These are phyloP conservation scores for Lentinus brumalis DNA, from an alignment of 768 basidiomycete species.

Conservation along the genomic window DNA sequence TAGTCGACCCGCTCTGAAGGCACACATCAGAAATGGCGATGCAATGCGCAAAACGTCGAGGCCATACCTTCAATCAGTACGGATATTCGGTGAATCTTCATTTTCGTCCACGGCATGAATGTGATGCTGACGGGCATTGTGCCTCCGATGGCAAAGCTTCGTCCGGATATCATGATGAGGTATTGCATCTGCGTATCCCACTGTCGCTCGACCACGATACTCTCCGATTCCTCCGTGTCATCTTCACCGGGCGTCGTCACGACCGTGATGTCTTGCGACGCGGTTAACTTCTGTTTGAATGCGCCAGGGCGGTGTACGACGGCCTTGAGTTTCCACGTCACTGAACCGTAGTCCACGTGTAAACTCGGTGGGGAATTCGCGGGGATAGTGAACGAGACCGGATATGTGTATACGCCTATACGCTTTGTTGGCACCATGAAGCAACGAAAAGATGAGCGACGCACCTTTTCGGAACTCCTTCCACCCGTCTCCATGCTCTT, in stretches of 20 bases:
- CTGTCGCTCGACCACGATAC: slow-evolving; percentile 80
- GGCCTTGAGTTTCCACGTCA: slow-evolving; percentile 80
- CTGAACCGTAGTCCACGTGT: slow-evolving; percentile 71
- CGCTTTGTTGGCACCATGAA: background rate
- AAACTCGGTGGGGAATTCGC: slow-evolving; percentile 77
- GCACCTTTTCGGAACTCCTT: slow-evolving; percentile 86
- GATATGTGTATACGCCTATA: slow-evolving; percentile 88
- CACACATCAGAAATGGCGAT: background rate
- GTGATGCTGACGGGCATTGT: slow-evolving; percentile 77
- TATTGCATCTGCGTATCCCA: slow-evolving; percentile 93
- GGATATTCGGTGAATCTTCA: slow-evolving; percentile 75
- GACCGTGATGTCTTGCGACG: slow-evolving; percentile 71
- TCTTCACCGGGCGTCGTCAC: slow-evolving; percentile 80
- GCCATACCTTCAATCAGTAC: slow-evolving; percentile 79
- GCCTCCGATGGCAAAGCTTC: slow-evolving; percentile 83
- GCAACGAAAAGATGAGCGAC: slow-evolving; percentile 13
- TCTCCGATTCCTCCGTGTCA: slow-evolving; percentile 80
- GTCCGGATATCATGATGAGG: slow-evolving; percentile 69
- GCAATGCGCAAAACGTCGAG: background rate
- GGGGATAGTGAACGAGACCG: slow-evolving; percentile 89
- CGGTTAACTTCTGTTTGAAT: slow-evolving; percentile 70
- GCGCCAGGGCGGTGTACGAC: slow-evolving; percentile 82
- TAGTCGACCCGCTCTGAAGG: slow-evolving; percentile 83
- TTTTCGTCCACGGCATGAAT: slow-evolving; percentile 80
- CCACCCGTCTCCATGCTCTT: slow-evolving; percentile 61